Conservation (phyloP, 345 rosid species). For the Acer yangbiense region DNA sequence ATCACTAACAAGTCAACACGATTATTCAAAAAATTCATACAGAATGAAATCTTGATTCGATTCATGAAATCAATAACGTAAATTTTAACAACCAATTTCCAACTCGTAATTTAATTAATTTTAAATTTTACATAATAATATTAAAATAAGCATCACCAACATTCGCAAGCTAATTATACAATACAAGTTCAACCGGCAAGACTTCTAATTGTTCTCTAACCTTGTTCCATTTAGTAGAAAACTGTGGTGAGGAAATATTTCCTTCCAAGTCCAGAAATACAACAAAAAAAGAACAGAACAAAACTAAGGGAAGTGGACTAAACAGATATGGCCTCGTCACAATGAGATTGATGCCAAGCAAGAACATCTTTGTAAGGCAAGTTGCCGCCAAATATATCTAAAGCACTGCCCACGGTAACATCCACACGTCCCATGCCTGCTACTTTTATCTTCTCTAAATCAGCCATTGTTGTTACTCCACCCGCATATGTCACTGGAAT, state of each 20-base stretch:
- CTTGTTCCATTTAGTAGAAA: not conserved
- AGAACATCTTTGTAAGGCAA: slow-evolving; percentile 66
- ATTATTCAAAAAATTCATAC: too few relatives aligned
- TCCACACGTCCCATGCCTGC: slow-evolving; percentile 79
- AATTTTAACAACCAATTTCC: too few relatives aligned
- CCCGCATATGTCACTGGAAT: slow-evolving; percentile 97
- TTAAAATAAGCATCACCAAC: too few relatives aligned
- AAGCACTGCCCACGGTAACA: slow-evolving; percentile 89
- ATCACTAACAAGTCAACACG: too few relatives aligned
- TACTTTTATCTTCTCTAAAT: slow-evolving; percentile 73
- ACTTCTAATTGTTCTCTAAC: not conserved
- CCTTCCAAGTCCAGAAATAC: not conserved
- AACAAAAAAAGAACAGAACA: not conserved
- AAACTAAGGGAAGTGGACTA: slow-evolving; percentile 3
- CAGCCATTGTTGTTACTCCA: slow-evolving; percentile 77
- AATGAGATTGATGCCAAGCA: slow-evolving; percentile 76
- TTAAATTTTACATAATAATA: too few relatives aligned
- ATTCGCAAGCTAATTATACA: not conserved
- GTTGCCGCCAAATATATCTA: slow-evolving; percentile 86
- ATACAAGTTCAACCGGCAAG: not conserved
- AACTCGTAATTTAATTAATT: too few relatives aligned
- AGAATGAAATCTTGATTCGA: too few relatives aligned
- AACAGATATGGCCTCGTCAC: slow-evolving; percentile 29
- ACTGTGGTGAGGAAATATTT: not conserved
- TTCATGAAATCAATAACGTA: too few relatives aligned